Evolutionary conservation across 805 yeast genomes (phyloP), one percentile per base, ranked within the genome.

Genomic region (Wickerhamomyces canadensis): DNA sequence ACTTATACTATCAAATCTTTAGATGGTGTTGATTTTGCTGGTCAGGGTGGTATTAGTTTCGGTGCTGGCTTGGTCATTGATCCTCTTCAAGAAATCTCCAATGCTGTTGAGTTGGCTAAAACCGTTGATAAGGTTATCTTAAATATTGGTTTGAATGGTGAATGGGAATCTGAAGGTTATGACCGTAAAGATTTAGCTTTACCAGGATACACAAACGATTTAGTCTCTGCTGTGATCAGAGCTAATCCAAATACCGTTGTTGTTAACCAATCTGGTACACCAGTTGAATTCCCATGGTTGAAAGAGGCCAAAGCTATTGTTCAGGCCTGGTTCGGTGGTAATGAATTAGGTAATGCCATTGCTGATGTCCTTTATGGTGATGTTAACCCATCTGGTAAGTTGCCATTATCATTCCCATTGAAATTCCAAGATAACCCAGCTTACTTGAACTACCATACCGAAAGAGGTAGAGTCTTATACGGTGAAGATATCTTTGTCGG

Each of bases 401-500:
- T 78, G 37, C 61, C 81, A 3, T 52, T 78, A 43, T 60, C 80
- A 5, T 76, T 71, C 68, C 83, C 84, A 25, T 52, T 61, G 37
- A 64, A 57, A 43, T 47, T 64, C 33, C 66, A 71, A 46, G 80
- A 78, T 55, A 75, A 71, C 44, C 83, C 84, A 11, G 67, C 81
- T 0, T 77, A 54, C 55, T 56, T 74, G 49, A 74, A 68, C 57
- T 75, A 61, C 60, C 60, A 61, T 22, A 61, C 78, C 9, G 70
- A 70, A 49, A 65, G 66, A 49, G 82, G 83, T 31, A 58, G 69
- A 36, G 74, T 70, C 23, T 49, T 71, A 38, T 80, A 79, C 47
- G 83, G 84, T 41, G 86, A 80, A 54, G 83, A 78, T 50, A 72
- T 79, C 32, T 78, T 65, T 53, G 74, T 78, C 36, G 85, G 84